Conservation (phyloP, 805 yeast genomes). For the Lipomyces spencermartinsiae region DNA sequence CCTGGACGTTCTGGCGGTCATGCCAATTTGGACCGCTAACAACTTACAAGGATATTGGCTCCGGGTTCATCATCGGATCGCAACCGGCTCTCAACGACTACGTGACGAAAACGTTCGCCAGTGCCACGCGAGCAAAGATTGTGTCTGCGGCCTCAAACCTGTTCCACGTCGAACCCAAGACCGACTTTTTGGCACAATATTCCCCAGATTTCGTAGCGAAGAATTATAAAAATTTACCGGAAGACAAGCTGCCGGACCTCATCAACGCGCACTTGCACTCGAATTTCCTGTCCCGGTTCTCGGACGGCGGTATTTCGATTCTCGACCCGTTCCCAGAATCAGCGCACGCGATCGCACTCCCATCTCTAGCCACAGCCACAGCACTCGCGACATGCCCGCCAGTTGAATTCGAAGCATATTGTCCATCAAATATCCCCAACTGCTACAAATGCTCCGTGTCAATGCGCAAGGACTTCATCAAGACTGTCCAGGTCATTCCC, state of each 20-base stretch:
- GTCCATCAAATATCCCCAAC: slow-evolving; percentile 40
- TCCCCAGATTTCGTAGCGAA: slow-evolving; percentile 31
- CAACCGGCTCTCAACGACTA: slow-evolving; percentile 18
- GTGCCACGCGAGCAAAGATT: slow-evolving; percentile 20
- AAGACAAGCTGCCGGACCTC: slow-evolving; percentile 38
- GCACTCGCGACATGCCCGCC: slow-evolving; percentile 40
- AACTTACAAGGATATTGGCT: slow-evolving; percentile 38
- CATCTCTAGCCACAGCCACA: slow-evolving; percentile 37
- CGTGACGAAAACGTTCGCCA: slow-evolving; percentile 15
- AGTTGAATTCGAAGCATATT: slow-evolving; percentile 21
- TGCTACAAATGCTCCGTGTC: slow-evolving; percentile 28
- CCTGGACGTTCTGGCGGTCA: slow-evolving; percentile 27
- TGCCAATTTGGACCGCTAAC: slow-evolving; percentile 37
- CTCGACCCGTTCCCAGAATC: slow-evolving; percentile 38
- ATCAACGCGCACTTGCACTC: slow-evolving; percentile 43
- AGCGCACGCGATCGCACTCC: slow-evolving; percentile 27
- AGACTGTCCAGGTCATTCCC: slow-evolving; percentile 13
- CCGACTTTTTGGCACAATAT: slow-evolving; percentile 39
- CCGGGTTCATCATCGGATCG: slow-evolving; percentile 32
- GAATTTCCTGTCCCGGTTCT: slow-evolving; percentile 38
- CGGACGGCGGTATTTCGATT: slow-evolving; percentile 34
- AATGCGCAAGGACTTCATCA: slow-evolving; percentile 14
- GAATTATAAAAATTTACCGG: slow-evolving; percentile 23
- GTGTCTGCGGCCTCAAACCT: slow-evolving; percentile 15
- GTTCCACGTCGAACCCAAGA: slow-evolving; percentile 26